phyloP scores from a whole-genome alignment of 2,329 filamentous ascomycete genomes.

The Arthroderma sp. region DNA sequence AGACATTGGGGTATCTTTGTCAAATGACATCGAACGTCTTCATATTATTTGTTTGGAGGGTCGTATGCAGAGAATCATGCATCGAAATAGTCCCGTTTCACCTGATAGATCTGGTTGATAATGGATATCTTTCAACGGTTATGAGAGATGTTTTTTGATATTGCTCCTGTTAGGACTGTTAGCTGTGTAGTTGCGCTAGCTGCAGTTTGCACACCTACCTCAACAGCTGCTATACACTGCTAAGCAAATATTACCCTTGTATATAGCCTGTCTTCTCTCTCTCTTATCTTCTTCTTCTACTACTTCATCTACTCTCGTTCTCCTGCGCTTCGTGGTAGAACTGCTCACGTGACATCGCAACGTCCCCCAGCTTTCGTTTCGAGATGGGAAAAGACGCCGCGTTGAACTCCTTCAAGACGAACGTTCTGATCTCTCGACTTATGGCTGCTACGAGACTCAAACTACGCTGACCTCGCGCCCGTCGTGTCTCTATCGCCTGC shows the following conservation, averaged over 20 bases:
- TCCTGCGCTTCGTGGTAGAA: not conserved
- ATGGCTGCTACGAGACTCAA: not conserved
- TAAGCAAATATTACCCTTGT: not conserved
- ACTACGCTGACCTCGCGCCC: constrained; percentile 1
- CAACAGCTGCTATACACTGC: not conserved
- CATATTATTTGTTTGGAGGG: too few species aligned
- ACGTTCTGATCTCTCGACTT: not conserved
- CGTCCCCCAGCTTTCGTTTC: not conserved
- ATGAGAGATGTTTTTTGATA: too few species aligned
- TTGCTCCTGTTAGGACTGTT: not conserved
- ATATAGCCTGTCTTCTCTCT: not conserved
- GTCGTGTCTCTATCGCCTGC: not conserved
- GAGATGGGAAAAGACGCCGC: not conserved
- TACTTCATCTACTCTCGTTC: not conserved
- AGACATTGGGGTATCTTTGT: not conserved
- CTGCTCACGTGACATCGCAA: not conserved
- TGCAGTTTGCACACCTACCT: not conserved
- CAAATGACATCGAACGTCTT: not conserved
- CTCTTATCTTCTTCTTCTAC: not conserved
- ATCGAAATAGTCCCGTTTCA: too few species aligned
- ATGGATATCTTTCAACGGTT: too few species aligned
- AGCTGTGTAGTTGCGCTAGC: not conserved
- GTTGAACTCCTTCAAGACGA: too few species aligned
- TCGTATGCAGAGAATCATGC: too few species aligned
- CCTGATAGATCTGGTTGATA: not conserved